phyloP scores from a whole-genome alignment of 257 asterid genomes.

The Ajuga chamaepitys region DNA sequence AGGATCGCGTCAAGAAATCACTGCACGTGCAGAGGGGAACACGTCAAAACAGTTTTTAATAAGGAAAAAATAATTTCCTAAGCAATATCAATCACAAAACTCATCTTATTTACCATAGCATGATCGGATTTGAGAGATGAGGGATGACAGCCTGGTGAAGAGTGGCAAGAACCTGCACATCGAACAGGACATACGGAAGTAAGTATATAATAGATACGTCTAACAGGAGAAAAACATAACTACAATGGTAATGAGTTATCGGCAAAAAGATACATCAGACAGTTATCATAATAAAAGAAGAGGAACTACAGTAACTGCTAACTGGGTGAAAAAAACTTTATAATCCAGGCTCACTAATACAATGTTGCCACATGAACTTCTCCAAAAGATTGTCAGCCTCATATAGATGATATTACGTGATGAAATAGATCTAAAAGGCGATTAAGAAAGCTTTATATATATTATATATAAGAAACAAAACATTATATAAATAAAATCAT shows the following conservation, averaged over 20 bases:
- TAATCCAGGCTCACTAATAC: neutral
- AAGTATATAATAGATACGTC: neutral
- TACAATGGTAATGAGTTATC: neutral
- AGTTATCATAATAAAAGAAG: neutral
- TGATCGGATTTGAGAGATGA: conserved; percentile 70
- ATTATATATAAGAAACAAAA: neutral
- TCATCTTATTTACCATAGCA: conserved; percentile 55
- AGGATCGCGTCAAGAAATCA: conserved; percentile 91
- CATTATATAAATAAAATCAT: too few species aligned
- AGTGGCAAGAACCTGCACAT: conserved; percentile 65
- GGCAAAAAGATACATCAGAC: neutral
- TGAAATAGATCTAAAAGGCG: conserved; percentile 6
- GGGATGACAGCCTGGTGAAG: conserved; percentile 79
- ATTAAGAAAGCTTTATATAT: neutral
- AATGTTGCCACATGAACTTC: neutral
- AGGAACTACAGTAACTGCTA: too few species aligned
- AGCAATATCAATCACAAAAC: conserved; percentile 9
- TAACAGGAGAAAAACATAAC: neutral
- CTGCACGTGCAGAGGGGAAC: conserved; percentile 36
- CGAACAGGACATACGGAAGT: conserved; percentile 4
- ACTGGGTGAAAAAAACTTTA: neutral
- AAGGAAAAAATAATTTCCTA: conserved; percentile 6
- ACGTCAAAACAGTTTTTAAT: neutral
- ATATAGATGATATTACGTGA: neutral
- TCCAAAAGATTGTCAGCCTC: neutral